Evolutionary conservation across 768 basidiomycete species (phyloP).

Genomic region (Podaxis rugospora): DNA sequence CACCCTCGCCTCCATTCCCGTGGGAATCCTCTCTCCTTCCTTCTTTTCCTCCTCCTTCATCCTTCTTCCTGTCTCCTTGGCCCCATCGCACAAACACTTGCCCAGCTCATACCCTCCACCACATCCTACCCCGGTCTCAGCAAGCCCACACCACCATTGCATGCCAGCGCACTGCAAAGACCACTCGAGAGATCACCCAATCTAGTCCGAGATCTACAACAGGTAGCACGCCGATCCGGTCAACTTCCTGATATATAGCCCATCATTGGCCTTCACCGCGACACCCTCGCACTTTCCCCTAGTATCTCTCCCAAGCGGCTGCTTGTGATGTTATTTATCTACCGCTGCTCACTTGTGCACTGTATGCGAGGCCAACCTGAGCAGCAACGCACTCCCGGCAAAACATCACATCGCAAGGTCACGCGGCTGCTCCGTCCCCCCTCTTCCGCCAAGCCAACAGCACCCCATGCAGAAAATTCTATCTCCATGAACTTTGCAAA

Average conservation of each 20-base stretch:
- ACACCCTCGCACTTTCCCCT: background rate
- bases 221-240: conserved; percentile 20
- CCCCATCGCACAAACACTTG: conserved; percentile 15
- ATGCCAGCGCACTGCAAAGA: background rate
- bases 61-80: background rate
- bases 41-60: background rate
- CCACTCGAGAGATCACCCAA: conserved; percentile 12
- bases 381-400: background rate
- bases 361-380: background rate
- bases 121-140: background rate
- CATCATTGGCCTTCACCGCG: conserved; percentile 5
- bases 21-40: conserved; percentile 16
- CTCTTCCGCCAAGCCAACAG: conserved; percentile 4
- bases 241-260: conserved; percentile 16
- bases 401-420: background rate
- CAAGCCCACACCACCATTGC: background rate
- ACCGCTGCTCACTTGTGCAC: background rate
- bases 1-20: conserved; percentile 12
- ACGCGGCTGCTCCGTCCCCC: conserved; percentile 6
- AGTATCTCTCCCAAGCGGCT: background rate
- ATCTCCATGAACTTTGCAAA: background rate
- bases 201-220: conserved; percentile 28
- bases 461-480: background rate
- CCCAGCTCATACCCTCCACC: background rate
- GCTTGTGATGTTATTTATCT: background rate